These are phyloP conservation scores for Draba incana DNA, from an alignment of 345 rosid species.

Conservation along the genomic window DNA sequence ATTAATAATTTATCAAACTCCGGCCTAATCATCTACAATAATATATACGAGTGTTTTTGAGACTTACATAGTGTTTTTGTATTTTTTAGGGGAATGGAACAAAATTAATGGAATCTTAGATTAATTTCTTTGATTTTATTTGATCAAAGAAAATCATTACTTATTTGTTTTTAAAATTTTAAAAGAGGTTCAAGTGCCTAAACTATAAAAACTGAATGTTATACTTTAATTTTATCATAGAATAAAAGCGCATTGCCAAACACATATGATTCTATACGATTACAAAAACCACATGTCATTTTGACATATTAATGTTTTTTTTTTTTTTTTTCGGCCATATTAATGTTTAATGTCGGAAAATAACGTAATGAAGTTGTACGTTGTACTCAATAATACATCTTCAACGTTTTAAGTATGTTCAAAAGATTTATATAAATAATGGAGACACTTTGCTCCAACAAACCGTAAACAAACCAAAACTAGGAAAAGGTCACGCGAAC, in stretches of 20 bases:
- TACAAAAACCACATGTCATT: conserved; percentile 21
- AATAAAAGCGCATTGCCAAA: background rate
- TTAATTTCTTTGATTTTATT: background rate
- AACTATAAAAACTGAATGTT: too few relatives aligned
- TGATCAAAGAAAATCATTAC: background rate
- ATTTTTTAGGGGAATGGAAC: conserved; percentile 1
- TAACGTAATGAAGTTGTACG: conserved; percentile 8
- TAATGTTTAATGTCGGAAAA: conserved; percentile 1
- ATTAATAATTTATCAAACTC: conserved; percentile 4
- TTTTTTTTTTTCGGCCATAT: too few relatives aligned
- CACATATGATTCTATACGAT: background rate
- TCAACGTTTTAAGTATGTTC: conserved; percentile 26
- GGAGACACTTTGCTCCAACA: background rate
- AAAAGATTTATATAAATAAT: background rate
- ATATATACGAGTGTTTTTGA: too few relatives aligned
- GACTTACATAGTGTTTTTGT: background rate
- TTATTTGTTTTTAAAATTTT: too few relatives aligned
- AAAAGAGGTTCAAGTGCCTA: too few relatives aligned
- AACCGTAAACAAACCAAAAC: background rate
- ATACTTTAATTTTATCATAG: background rate
- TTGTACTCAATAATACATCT: conserved; percentile 9
- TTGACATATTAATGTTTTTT: conserved; percentile 8
- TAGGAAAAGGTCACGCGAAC: conserved; percentile 14
- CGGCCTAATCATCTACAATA: background rate
- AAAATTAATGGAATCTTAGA: background rate